A percentile compares a stretch with the other conserved stretches of the same genome.
These are phyloP conservation scores for Leishmania braziliensis DNA, from an alignment of 208 protist species.

Conservation along the genomic window DNA sequence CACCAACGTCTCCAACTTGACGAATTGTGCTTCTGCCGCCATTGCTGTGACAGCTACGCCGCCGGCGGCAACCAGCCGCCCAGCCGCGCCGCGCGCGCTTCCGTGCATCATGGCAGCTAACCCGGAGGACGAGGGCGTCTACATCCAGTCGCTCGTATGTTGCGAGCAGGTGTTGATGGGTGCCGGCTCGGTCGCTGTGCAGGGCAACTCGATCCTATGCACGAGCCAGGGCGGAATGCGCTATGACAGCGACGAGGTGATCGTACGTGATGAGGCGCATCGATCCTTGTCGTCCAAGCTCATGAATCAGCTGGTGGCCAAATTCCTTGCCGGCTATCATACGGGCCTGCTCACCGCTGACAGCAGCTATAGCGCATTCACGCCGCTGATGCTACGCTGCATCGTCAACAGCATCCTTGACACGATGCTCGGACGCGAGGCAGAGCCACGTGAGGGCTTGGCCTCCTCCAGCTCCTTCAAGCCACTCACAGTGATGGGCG, in stretches of 20 bases:
- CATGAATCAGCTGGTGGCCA: conserved; percentile 56
- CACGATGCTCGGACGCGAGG: conserved; percentile 25
- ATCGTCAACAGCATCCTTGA: conserved; percentile 61
- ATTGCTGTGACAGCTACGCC: neutral
- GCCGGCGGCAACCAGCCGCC: neutral
- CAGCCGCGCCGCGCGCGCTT: conserved; percentile 10
- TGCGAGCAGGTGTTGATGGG: conserved; percentile 66
- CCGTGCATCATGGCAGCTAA: conserved; percentile 23
- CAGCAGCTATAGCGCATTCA: conserved; percentile 74
- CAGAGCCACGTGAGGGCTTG: conserved; percentile 7
- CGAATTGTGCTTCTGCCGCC: neutral
- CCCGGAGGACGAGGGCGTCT: conserved; percentile 15
- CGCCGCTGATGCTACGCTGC: conserved; percentile 66
- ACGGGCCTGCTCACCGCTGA: conserved; percentile 70
- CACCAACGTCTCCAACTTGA: neutral
- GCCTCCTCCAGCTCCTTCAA: conserved; percentile 9
- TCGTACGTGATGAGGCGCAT: conserved; percentile 47
- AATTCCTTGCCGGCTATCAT: conserved; percentile 62
- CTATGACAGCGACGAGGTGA: conserved; percentile 76
- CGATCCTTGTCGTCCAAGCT: conserved; percentile 48
- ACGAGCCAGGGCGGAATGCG: conserved; percentile 52
- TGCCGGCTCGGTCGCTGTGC: conserved; percentile 55
- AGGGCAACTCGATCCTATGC: conserved; percentile 64
- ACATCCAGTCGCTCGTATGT: conserved; percentile 63
- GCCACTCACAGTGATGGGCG: conserved; percentile 36